phyloP scores from a whole-genome alignment of 208 protist genomes.

The Leishmania tarentolae region DNA sequence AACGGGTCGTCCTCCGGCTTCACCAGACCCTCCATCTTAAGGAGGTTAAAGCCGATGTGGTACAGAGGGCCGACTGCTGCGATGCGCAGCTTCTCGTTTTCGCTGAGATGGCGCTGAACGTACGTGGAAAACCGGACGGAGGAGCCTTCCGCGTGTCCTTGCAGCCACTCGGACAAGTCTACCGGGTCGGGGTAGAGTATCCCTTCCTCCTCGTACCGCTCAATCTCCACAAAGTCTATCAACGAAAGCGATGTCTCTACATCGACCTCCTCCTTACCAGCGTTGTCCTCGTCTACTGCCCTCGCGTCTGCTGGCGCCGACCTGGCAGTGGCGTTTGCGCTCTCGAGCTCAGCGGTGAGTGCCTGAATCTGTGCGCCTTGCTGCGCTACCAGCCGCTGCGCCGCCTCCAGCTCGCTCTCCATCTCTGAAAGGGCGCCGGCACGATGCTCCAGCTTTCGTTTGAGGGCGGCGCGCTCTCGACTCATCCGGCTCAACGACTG shows the following conservation, averaged over 20 bases:
- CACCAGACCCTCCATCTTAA: slow-evolving; percentile 12
- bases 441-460: slow-evolving; percentile 28
- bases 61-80: slow-evolving; percentile 21
- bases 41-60: slow-evolving; percentile 26
- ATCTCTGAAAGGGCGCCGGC: slow-evolving; percentile 9
- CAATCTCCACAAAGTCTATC: slow-evolving; percentile 18
- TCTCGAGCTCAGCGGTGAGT: slow-evolving; percentile 6
- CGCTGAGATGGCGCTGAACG: slow-evolving; percentile 16
- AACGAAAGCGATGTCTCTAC: slow-evolving; percentile 3
- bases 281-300: neutral
- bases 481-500: slow-evolving; percentile 30
- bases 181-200: slow-evolving; percentile 19
- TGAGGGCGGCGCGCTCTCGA: slow-evolving; percentile 18
- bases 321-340: neutral
- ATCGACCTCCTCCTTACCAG: neutral
- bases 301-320: neutral
- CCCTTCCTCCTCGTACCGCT: slow-evolving; percentile 14
- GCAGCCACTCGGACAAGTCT: slow-evolving; percentile 19
- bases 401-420: slow-evolving; percentile 5
- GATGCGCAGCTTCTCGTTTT: slow-evolving; percentile 13
- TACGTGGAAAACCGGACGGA: slow-evolving; percentile 19
- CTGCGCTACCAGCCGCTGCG: slow-evolving; percentile 18
- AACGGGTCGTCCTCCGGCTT: neutral
- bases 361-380: slow-evolving; percentile 13
- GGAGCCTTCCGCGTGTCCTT: neutral